Evolutionary conservation across 768 basidiomycete species (phyloP).

Genomic region (Hortiboletus campestris): DNA sequence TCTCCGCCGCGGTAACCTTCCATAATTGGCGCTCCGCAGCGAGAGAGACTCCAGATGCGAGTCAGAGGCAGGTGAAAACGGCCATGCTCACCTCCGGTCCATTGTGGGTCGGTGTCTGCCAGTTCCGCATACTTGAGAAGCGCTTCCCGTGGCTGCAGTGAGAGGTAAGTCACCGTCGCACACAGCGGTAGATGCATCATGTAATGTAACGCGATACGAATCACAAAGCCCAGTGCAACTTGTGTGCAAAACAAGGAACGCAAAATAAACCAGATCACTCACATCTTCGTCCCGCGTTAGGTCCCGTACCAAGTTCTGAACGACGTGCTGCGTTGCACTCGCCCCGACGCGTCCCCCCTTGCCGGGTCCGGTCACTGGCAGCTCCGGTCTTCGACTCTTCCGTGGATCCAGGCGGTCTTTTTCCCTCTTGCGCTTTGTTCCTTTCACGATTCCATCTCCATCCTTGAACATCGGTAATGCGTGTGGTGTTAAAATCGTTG

Average conservation of each 20-base stretch:
- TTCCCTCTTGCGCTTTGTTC: slow-evolving; percentile 85
- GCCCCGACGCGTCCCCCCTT: slow-evolving; percentile 93
- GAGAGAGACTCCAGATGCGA: neutral
- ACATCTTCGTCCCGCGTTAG: slow-evolving; percentile 93
- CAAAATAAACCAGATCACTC: slow-evolving; percentile 44
- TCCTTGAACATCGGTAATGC: slow-evolving; percentile 92
- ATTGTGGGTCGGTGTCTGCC: slow-evolving; percentile 76
- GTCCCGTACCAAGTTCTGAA: slow-evolving; percentile 91
- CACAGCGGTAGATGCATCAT: slow-evolving; percentile 12
- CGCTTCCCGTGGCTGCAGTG: slow-evolving; percentile 86
- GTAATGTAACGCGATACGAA: slow-evolving; percentile 13
- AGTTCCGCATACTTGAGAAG: slow-evolving; percentile 86
- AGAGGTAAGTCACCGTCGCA: slow-evolving; percentile 25
- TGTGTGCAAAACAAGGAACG: neutral
- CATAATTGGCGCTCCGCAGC: slow-evolving; percentile 32
- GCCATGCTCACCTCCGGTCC: slow-evolving; percentile 72
- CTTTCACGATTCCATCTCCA: slow-evolving; percentile 60
- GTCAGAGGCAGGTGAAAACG: slow-evolving; percentile 13
- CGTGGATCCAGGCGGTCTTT: slow-evolving; percentile 85
- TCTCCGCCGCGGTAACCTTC: slow-evolving; percentile 32
- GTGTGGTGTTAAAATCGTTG: slow-evolving; percentile 90
- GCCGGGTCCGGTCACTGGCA: slow-evolving; percentile 92
- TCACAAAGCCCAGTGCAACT: slow-evolving; percentile 2
- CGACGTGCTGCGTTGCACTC: slow-evolving; percentile 95
- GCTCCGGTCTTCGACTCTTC: slow-evolving; percentile 88